Evolutionary conservation across 2,329 filamentous ascomycete species (phyloP), one percentile per base, ranked within the genome.

Genomic region (Plectosphaerella sp.): DNA sequence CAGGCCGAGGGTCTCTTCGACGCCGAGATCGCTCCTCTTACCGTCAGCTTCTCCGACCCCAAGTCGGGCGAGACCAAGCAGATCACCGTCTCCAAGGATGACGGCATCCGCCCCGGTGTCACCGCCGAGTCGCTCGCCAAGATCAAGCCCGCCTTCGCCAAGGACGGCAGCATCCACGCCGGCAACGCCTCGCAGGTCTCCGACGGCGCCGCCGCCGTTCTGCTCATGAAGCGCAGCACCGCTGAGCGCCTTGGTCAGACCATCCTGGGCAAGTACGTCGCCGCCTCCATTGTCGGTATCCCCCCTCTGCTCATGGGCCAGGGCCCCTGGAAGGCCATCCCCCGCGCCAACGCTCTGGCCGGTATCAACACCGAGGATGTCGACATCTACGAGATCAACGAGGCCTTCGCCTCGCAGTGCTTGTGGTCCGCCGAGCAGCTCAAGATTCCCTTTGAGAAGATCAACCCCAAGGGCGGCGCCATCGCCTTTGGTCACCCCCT

Each of bases 341-440:
- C 94, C 58, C 88, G 92, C 67, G 92, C 90, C 4, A 86, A 97
- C 52, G 82, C 89, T 67, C 92, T 94, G 70, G 89, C 92, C 1
- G 91, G 92, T 54, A 84, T 99, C 62, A 79, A 77, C 67, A 90
- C 87, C 72, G 87, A 96, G 52, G 93, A 97, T 61, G 91, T 99
- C 28, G 94, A 97, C 68, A 93, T 97, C 66, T 97, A 83, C 66
- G 94, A 99, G 82, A 97, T 99, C 80, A 99, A 99, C 78, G 94
- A 99, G 82, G 94, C 94, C 1, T 99, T 99, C 70, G 94, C 94
- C 33, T 89, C 84, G 58, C 93, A 97, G 80, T 96, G 91, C 72
- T 72, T 97, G 59, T 97, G 89, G 88, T 97, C 91, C 71, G 84
- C 89, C 57, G 89, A 94, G 64, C 86, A 97, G 77, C 82, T 99